Evolutionary conservation across 2,329 filamentous ascomycete genomes (phyloP).

Genomic region (Ambrosiella cleistominuta): DNA sequence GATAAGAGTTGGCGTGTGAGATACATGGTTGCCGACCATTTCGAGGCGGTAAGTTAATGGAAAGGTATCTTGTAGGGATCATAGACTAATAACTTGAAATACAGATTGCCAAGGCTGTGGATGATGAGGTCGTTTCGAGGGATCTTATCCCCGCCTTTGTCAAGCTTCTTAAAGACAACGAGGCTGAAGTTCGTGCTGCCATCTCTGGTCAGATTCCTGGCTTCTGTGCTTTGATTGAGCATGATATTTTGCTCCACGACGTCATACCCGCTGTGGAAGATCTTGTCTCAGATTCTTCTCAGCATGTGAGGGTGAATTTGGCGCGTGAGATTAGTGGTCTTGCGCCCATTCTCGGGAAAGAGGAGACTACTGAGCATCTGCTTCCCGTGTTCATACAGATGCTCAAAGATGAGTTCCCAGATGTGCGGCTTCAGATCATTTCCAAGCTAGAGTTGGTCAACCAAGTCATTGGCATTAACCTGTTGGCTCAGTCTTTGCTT

Average conservation of each 20-base stretch:
- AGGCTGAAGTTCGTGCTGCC: conserved; percentile 91
- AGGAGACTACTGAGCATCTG: conserved; percentile 66
- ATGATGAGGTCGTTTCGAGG: conserved; percentile 85
- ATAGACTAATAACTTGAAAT: not conserved
- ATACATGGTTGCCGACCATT: conserved; percentile 98
- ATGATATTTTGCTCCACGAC: conserved; percentile 74
- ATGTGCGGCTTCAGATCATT: conserved; percentile 96
- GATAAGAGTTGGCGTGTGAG: conserved; percentile 99
- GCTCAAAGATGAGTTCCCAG: conserved; percentile 98
- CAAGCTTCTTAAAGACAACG: conserved; percentile 92
- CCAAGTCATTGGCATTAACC: conserved; percentile 95
- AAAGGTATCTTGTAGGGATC: not conserved
- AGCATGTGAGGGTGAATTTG: conserved; percentile 88
- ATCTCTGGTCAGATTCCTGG: conserved; percentile 96
- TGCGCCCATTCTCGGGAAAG: conserved; percentile 90
- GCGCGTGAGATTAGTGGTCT: conserved; percentile 95
- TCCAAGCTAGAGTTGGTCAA: conserved; percentile 99
- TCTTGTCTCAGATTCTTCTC: conserved; percentile 84
- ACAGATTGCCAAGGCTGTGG: conserved; percentile 92
- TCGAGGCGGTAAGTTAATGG: conserved; percentile 59
- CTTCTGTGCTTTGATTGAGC: conserved; percentile 81
- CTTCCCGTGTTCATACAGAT: conserved; percentile 98
- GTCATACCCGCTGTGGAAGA: conserved; percentile 96
- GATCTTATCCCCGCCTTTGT: conserved; percentile 95
- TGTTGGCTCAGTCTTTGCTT: conserved; percentile 87